Evolutionary conservation across 306 rosid genomes (phyloP).

Genomic region (Carpinus fangiana): DNA sequence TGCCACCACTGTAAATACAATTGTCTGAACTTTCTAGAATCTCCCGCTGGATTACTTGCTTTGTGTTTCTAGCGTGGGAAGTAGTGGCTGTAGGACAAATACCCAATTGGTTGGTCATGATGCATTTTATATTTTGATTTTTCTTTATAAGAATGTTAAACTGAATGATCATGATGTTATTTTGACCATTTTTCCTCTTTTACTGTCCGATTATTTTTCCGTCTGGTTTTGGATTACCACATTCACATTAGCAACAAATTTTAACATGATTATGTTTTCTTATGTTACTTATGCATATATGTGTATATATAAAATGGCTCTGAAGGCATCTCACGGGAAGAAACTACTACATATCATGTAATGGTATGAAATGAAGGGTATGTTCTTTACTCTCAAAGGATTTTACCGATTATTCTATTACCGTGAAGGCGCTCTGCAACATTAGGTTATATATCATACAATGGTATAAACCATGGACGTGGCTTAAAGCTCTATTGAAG

Average conservation of each 20-base stretch:
- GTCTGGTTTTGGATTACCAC: background rate
- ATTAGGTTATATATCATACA: too few species aligned
- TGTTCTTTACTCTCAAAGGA: too few species aligned
- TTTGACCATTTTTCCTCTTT: background rate
- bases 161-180: conserved; percentile 27
- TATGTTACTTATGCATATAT: background rate
- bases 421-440: too few species aligned
- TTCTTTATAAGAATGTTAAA: conserved; percentile 31
- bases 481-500: too few species aligned
- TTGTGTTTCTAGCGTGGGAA: conserved; percentile 29
- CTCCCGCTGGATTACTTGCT: conserved; percentile 30
- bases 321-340: too few species aligned
- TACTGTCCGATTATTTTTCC: background rate
- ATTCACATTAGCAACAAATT: background rate
- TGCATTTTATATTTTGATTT: conserved; percentile 26
- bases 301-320: too few species aligned
- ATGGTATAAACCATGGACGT: too few species aligned
- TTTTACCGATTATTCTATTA: too few species aligned
- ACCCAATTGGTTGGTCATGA: conserved; percentile 26
- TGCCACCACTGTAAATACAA: conserved; percentile 47
- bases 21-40: conserved; percentile 30
- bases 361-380: too few species aligned
- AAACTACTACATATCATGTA: too few species aligned
- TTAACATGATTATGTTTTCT: background rate
- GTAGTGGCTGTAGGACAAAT: conserved; percentile 38